phyloP scores from a whole-genome alignment of 2,329 filamentous ascomycete genomes.

The Neonectria neomacrospora region DNA sequence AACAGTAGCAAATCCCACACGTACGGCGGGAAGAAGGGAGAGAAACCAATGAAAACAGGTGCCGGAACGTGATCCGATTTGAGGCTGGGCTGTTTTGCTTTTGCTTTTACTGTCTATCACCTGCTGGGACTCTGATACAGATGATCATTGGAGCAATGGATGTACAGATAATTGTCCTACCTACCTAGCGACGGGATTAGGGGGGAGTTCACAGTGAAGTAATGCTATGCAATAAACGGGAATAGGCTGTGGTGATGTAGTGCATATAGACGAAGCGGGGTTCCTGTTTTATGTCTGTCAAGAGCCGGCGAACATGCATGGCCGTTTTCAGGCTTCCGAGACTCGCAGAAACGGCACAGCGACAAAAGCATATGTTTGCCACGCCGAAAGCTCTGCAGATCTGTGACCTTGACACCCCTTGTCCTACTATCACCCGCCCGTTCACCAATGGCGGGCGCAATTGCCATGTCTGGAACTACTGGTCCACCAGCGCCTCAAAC shows the following conservation, averaged over 20 bases:
- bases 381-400: conserved; percentile 1
- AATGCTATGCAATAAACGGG: neutral
- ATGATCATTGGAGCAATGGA: neutral
- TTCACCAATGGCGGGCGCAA: conserved; percentile 34
- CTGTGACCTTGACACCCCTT: neutral
- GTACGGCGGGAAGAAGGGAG: neutral
- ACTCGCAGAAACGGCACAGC: conserved; percentile 10
- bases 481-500: conserved; percentile 29
- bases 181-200: too few relatives aligned
- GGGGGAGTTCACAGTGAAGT: too few relatives aligned
- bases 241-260: too few relatives aligned
- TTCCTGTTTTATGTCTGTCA: conserved; percentile 5
- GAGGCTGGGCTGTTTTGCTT: conserved; percentile 2
- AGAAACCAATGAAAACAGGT: neutral
- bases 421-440: neutral
- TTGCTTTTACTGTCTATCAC: neutral
- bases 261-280: conserved; percentile 15
- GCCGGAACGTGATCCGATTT: conserved; percentile 8
- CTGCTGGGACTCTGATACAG: neutral
- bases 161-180: neutral
- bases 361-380: conserved; percentile 7
- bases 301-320: neutral
- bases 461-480: conserved; percentile 31
- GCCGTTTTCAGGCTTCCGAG: conserved; percentile 1
- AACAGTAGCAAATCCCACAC: too few relatives aligned